Conservation (phyloP, 2,329 filamentous ascomycete genomes). For the Colletotrichum graminicola region DNA sequence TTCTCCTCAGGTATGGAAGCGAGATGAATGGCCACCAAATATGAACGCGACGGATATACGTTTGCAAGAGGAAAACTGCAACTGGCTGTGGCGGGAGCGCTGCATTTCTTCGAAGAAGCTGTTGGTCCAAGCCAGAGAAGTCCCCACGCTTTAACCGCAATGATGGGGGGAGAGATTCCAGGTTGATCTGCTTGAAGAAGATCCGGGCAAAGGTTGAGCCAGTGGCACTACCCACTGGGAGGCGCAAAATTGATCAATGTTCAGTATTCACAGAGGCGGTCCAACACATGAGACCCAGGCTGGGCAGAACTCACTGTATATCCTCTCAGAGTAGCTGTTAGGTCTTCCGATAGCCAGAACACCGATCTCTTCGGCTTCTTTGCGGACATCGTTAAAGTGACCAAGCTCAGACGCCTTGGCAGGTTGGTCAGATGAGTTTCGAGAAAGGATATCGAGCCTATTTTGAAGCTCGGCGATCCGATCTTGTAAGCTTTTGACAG, state of each 20-base stretch:
- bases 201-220: constrained; percentile 47
- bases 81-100: constrained; percentile 43
- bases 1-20: constrained; percentile 41
- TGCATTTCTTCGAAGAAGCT: constrained; percentile 33
- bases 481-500: constrained; percentile 34
- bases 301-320: constrained; percentile 41
- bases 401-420: neutral
- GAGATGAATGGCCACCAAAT: constrained; percentile 47
- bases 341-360: constrained; percentile 44
- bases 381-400: constrained; percentile 29
- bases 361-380: constrained; percentile 46
- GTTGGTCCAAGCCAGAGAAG: neutral
- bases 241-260: neutral
- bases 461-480: constrained; percentile 29
- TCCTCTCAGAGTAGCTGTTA: constrained; percentile 37
- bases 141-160: neutral
- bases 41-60: constrained; percentile 46
- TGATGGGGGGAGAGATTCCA: constrained; percentile 13
- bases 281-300: neutral
- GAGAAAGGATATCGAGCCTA: constrained; percentile 18
- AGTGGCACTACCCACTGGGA: constrained; percentile 44
- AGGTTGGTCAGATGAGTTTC: neutral
- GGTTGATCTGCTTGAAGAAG: constrained; percentile 45
- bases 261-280: too few species aligned
- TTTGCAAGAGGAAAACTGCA: constrained; percentile 40